Evolutionary conservation across 805 yeast genomes (phyloP).

Genomic region (Ogataea trehalophila): DNA sequence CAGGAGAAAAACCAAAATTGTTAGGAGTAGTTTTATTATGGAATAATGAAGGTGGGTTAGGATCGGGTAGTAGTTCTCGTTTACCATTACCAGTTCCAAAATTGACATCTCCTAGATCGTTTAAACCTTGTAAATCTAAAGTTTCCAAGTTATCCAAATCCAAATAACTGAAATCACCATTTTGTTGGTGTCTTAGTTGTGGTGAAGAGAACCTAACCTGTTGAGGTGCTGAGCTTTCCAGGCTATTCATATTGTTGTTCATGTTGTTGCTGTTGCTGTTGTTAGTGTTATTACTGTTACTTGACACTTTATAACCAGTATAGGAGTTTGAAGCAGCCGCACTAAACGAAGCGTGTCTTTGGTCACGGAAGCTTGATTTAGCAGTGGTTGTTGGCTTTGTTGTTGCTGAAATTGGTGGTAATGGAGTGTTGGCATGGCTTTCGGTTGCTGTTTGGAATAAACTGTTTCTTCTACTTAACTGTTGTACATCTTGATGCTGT

Average conservation of each 20-base stretch:
- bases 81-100: conserved; percentile 4
- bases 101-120: conserved; percentile 22
- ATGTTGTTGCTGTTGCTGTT: neutral
- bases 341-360: conserved; percentile 56
- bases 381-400: neutral
- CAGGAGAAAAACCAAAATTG: conserved; percentile 10
- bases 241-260: conserved; percentile 2
- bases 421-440: neutral
- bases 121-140: conserved; percentile 19
- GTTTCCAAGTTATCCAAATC: conserved; percentile 28
- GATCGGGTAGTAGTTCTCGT: neutral
- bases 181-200: conserved; percentile 36
- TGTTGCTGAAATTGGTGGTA: neutral
- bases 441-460: neutral
- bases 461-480: neutral
- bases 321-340: conserved; percentile 61
- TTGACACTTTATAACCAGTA: conserved; percentile 32
- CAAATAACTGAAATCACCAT: conserved; percentile 30
- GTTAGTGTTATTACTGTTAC: conserved; percentile 5
- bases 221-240: conserved; percentile 44
- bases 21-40: conserved; percentile 4
- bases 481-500: neutral
- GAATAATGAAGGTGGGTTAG: conserved; percentile 8
- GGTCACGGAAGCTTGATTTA: conserved; percentile 21
- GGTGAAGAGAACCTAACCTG: conserved; percentile 84